A percentile compares a stretch with the other conserved stretches of the same genome.
Conservation (phyloP, 108 stramenopile species). For the Licmophora abbreviata region DNA sequence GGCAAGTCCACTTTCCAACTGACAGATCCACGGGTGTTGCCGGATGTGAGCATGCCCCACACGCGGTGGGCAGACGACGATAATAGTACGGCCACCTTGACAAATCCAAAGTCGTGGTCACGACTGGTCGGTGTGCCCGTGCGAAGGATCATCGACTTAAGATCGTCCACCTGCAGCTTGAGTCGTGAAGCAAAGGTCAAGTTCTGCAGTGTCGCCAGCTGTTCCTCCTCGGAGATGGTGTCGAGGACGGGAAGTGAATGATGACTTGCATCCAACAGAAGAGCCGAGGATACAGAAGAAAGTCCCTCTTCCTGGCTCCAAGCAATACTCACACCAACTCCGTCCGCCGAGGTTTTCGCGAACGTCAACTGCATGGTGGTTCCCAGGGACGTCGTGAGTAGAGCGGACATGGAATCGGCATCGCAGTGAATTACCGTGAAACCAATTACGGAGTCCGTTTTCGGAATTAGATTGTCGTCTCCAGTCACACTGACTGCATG, state of each 20-base stretch:
- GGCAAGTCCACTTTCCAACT: conserved; percentile 57
- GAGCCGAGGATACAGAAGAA: conserved; percentile 39
- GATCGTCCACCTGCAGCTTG: background rate
- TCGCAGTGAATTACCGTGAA: conserved; percentile 13
- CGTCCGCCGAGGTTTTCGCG: background rate
- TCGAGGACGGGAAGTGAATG: conserved; percentile 5
- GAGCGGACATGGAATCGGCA: conserved; percentile 18
- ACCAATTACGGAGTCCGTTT: background rate
- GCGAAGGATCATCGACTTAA: background rate
- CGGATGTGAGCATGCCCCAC: conserved; percentile 52
- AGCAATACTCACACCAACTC: conserved; percentile 12
- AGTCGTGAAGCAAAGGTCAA: conserved; percentile 47
- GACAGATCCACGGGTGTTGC: conserved; percentile 31
- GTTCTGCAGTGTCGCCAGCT: conserved; percentile 36
- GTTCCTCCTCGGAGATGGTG: conserved; percentile 27
- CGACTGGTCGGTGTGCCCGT: conserved; percentile 18
- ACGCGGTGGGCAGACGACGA: conserved; percentile 47
- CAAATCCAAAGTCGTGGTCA: conserved; percentile 70
- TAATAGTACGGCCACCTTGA: conserved; percentile 65
- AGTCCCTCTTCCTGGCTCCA: conserved; percentile 80
- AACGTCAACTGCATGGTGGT: conserved; percentile 33
- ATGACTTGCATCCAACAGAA: conserved; percentile 75
- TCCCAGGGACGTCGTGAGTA: conserved; percentile 41
- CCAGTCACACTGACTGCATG: too few species aligned
- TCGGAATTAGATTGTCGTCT: too few species aligned